Conservation (phyloP, 2,329 filamentous ascomycete species). For the Alternaria brassicicola region DNA sequence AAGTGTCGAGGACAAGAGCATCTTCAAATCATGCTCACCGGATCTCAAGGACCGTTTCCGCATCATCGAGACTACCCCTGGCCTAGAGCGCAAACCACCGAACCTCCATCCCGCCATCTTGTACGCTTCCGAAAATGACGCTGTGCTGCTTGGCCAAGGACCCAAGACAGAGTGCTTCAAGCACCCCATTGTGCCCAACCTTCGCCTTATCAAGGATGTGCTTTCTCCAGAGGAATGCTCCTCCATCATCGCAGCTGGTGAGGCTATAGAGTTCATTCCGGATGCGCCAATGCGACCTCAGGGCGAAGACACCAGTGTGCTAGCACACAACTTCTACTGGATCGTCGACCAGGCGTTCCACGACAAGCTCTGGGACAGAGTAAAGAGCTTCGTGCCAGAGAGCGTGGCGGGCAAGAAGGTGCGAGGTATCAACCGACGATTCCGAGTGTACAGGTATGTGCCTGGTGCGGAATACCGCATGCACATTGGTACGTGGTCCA, state of each 20-base stretch:
- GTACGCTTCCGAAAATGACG: conserved; percentile 64
- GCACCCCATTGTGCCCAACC: conserved; percentile 67
- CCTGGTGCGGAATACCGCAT: conserved; percentile 74
- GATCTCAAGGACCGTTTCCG: conserved; percentile 53
- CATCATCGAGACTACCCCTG: conserved; percentile 67
- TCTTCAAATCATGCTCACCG: conserved; percentile 39
- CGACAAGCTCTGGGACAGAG: conserved; percentile 66
- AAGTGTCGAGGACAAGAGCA: conserved; percentile 63
- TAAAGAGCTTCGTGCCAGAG: conserved; percentile 63
- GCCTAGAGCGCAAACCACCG: conserved; percentile 67
- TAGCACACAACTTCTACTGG: conserved; percentile 79
- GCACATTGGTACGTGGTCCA: conserved; percentile 60
- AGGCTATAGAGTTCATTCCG: conserved; percentile 69
- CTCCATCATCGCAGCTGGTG: conserved; percentile 69
- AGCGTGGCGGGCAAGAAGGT: conserved; percentile 62
- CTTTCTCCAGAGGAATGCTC: conserved; percentile 67
- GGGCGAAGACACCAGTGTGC: conserved; percentile 65
- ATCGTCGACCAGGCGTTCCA: conserved; percentile 68
- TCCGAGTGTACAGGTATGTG: conserved; percentile 74
- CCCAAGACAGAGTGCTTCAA: conserved; percentile 61
- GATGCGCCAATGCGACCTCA: conserved; percentile 71
- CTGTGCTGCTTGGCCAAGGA: conserved; percentile 57
- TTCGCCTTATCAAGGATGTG: conserved; percentile 66
- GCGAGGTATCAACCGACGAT: conserved; percentile 70
- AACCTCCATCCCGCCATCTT: conserved; percentile 71